Percentiles rank a stretch among this genome's conserved stretches.
phyloP scores from a whole-genome alignment of 495 filamentous ascomycete genomes.

The Aeminium ludgeri region DNA sequence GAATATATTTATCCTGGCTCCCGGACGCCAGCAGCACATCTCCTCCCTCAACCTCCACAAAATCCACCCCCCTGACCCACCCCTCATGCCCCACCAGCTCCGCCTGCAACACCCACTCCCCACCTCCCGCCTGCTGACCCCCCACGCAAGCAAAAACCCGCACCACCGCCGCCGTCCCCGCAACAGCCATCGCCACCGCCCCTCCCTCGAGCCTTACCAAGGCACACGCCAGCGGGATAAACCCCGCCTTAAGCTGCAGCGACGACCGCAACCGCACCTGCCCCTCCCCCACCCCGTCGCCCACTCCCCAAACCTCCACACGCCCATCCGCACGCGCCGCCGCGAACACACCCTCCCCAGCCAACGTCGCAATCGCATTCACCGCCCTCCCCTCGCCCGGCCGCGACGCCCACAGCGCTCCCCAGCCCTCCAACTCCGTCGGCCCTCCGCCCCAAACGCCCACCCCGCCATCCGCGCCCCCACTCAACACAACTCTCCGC shows the following conservation, averaged over 20 bases:
- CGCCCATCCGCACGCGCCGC: slow-evolving; percentile 70
- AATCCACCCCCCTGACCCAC: slow-evolving; percentile 76
- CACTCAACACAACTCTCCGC: slow-evolving; percentile 34
- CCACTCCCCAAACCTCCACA: slow-evolving; percentile 51
- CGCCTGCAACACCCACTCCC: slow-evolving; percentile 54
- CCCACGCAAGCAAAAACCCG: slow-evolving; percentile 47
- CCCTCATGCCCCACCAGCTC: slow-evolving; percentile 82
- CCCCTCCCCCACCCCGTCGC: too few species aligned
- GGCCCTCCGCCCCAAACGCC: too few species aligned
- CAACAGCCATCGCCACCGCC: slow-evolving; percentile 55
- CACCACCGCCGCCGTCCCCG: slow-evolving; percentile 60
- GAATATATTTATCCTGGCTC: slow-evolving; percentile 93
- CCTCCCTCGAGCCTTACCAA: slow-evolving; percentile 37
- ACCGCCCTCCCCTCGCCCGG: too few species aligned
- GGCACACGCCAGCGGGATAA: slow-evolving; percentile 63
- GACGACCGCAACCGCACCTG: slow-evolving; percentile 36
- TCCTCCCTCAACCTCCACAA: slow-evolving; percentile 38
- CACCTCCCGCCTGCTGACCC: slow-evolving; percentile 22
- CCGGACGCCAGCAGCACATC: slow-evolving; percentile 72
- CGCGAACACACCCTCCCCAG: slow-evolving; percentile 39
- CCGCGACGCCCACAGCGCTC: too few species aligned
- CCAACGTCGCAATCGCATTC: neutral
- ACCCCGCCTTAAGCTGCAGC: slow-evolving; percentile 55
- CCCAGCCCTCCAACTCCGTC: too few species aligned
- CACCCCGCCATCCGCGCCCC: slow-evolving; percentile 79